Evolutionary conservation across 805 yeast species (phyloP).

Genomic region (Scheffersomyces lignosus): DNA sequence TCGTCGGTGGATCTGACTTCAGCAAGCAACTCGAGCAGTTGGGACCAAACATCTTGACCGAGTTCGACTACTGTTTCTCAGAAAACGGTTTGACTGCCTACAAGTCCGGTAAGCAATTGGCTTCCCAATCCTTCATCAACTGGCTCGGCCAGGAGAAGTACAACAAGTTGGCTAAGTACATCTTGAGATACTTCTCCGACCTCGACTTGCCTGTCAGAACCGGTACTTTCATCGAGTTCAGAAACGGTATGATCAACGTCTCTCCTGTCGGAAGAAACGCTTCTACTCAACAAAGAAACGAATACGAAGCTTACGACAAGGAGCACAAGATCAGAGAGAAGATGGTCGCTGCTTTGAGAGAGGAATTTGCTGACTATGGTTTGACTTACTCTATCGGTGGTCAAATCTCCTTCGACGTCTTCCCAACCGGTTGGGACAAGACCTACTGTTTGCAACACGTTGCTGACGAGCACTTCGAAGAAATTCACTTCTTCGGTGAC

Average conservation of each 20-base stretch:
- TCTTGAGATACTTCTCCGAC: slow-evolving; percentile 79
- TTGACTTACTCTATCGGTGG: slow-evolving; percentile 99
- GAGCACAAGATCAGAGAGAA: slow-evolving; percentile 77
- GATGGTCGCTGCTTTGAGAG: slow-evolving; percentile 81
- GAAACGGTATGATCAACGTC: slow-evolving; percentile 98
- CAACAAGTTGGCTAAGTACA: slow-evolving; percentile 83
- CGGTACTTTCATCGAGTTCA: slow-evolving; percentile 98
- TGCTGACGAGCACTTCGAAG: slow-evolving; percentile 75
- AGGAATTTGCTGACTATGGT: slow-evolving; percentile 77
- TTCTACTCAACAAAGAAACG: slow-evolving; percentile 88
- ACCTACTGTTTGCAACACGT: slow-evolving; percentile 96
- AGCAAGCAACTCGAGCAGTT: slow-evolving; percentile 95
- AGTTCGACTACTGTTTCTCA: slow-evolving; percentile 93
- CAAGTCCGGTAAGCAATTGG: slow-evolving; percentile 83
- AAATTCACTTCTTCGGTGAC: slow-evolving; percentile 98
- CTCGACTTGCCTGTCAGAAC: slow-evolving; percentile 94
- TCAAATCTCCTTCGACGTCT: slow-evolving; percentile 97
- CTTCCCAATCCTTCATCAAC: slow-evolving; percentile 88
- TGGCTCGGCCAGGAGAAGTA: slow-evolving; percentile 97
- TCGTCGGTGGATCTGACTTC: slow-evolving; percentile 96
- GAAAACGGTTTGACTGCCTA: slow-evolving; percentile 99
- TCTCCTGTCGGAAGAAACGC: slow-evolving; percentile 99
- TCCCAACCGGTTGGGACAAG: slow-evolving; percentile 99
- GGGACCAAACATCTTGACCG: slow-evolving; percentile 70
- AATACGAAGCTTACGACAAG: slow-evolving; percentile 83